phyloP scores from a whole-genome alignment of 805 yeast species.

The Isabelozyma gotoi region DNA sequence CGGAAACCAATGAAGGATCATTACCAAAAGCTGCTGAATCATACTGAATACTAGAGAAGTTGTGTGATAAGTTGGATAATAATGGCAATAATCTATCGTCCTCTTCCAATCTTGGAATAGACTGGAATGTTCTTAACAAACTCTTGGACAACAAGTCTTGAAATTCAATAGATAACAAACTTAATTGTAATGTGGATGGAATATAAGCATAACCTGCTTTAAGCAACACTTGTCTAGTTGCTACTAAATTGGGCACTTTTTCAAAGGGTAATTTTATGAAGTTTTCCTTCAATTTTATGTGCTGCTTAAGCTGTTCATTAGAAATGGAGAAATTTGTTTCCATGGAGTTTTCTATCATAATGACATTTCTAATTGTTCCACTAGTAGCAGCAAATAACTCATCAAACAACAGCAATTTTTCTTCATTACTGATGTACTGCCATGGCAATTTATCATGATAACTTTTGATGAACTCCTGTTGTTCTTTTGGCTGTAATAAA shows the following conservation, averaged over 20 bases:
- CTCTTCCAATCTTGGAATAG: constrained; percentile 83
- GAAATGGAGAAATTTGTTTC: constrained; percentile 25
- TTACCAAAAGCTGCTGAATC: constrained; percentile 47
- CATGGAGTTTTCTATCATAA: constrained; percentile 29
- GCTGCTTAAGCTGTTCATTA: constrained; percentile 53
- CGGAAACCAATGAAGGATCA: constrained; percentile 30
- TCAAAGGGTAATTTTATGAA: constrained; percentile 88
- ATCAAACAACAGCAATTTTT: constrained; percentile 49
- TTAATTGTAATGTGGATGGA: constrained; percentile 77
- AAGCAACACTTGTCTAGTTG: constrained; percentile 67
- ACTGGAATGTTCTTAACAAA: constrained; percentile 67
- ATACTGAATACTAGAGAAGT: constrained; percentile 47
- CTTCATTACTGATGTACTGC: constrained; percentile 64
- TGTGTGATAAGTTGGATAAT: constrained; percentile 68
- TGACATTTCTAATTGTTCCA: constrained; percentile 34
- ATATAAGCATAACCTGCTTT: constrained; percentile 76
- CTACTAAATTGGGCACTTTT: constrained; percentile 73
- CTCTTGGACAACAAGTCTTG: constrained; percentile 48
- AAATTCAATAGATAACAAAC: constrained; percentile 69
- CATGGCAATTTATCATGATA: constrained; percentile 61
- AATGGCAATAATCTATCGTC: constrained; percentile 88
- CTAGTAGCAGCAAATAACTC: constrained; percentile 58
- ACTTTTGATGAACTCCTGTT: constrained; percentile 63
- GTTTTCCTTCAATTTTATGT: constrained; percentile 52
- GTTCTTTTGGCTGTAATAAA: constrained; percentile 62